A percentile compares a stretch with the other conserved stretches of the same genome.
Evolutionary conservation across 2,329 filamentous ascomycete species (phyloP).

Genomic region (Talaromyces islandicus): DNA sequence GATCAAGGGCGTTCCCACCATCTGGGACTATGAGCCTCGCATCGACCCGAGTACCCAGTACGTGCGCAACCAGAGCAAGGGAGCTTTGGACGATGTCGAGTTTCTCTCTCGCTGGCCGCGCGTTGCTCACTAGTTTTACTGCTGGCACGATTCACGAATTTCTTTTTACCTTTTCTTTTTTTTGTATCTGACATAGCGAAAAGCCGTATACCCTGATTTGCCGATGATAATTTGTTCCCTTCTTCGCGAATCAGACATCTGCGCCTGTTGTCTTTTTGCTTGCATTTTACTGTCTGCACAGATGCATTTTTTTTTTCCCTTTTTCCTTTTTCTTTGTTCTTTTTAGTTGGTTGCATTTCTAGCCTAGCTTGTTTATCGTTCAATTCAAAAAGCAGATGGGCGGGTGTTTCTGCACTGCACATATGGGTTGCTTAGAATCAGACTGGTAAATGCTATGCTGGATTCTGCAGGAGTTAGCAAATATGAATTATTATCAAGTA

Average conservation of each 20-base stretch:
- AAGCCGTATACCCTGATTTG: not conserved
- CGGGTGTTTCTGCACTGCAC: not conserved
- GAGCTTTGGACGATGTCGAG: slow-evolving; percentile 36
- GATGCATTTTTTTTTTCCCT: not conserved
- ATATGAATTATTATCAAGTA: not conserved
- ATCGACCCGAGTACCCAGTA: slow-evolving; percentile 54
- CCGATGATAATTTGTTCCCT: not conserved
- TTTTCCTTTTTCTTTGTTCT: too few species aligned
- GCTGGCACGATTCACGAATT: not conserved
- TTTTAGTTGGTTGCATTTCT: not conserved
- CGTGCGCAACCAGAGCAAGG: slow-evolving; percentile 57
- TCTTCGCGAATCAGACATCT: not conserved
- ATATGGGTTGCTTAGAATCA: not conserved
- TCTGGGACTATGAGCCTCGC: slow-evolving; percentile 79
- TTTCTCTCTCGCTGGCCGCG: slow-evolving; percentile 37
- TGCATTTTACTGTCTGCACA: not conserved
- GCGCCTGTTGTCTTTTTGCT: not conserved
- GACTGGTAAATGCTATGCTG: not conserved
- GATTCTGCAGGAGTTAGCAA: not conserved
- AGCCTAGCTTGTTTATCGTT: not conserved
- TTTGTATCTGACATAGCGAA: not conserved
- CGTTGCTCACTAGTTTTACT: slow-evolving; percentile 11
- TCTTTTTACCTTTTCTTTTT: not conserved
- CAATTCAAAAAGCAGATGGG: not conserved
- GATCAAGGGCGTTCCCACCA: slow-evolving; percentile 66